Conservation (phyloP, 202 grass and related monocot genomes). For the Eragrostis tef region DNA sequence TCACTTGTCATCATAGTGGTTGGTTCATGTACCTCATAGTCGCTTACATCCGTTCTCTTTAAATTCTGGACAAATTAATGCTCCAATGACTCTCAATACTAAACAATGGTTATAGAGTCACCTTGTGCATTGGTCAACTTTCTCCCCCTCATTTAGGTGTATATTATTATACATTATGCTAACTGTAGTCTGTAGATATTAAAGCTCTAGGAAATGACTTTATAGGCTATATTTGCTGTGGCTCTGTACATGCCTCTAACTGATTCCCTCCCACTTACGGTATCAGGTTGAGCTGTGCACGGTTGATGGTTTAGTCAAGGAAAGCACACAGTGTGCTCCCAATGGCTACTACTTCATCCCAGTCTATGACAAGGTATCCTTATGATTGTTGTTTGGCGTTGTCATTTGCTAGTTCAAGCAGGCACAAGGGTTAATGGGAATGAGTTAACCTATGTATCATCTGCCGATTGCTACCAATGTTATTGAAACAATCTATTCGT, state of each 20-base stretch:
- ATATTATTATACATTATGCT: not conserved
- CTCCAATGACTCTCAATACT: not conserved
- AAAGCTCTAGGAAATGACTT: conserved; percentile 13
- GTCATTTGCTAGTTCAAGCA: not conserved
- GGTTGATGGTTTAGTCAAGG: conserved; percentile 83
- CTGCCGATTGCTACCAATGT: not conserved
- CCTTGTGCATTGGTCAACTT: not conserved
- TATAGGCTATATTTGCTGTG: not conserved
- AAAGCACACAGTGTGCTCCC: conserved; percentile 91
- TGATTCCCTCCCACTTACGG: conserved; percentile 39
- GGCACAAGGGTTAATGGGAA: not conserved
- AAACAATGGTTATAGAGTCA: not conserved
- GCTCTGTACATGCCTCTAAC: conserved; percentile 6
- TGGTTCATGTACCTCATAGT: not conserved
- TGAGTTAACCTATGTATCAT: conserved; percentile 8
- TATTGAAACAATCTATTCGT: conserved; percentile 15
- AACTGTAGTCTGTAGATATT: conserved; percentile 21
- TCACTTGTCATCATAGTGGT: conserved; percentile 33
- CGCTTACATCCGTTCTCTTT: conserved; percentile 2
- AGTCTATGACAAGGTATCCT: conserved; percentile 84
- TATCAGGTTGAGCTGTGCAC: conserved; percentile 93
- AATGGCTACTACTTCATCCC: conserved; percentile 99
- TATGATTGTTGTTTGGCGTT: conserved; percentile 8
- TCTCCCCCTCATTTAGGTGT: conserved; percentile 2
- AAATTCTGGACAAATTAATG: conserved; percentile 9